These are phyloP conservation scores for Microcyclospora pomicola DNA, from an alignment of 2,329 filamentous ascomycete species.

Conservation along the genomic window DNA sequence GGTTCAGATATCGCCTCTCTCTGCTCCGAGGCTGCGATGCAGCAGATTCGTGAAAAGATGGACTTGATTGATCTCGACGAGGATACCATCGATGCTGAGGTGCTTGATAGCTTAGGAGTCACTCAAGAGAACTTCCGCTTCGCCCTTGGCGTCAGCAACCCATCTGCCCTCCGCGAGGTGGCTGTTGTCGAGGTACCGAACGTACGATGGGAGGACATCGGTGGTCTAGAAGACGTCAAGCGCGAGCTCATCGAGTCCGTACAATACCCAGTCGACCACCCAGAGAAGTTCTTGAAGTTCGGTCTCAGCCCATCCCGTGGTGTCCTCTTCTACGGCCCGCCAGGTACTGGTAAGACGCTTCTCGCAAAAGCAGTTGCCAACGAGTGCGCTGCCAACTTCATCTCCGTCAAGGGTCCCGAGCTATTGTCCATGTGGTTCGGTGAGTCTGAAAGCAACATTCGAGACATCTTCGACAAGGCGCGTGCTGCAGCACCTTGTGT, in stretches of 20 bases:
- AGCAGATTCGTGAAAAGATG: conserved; percentile 99
- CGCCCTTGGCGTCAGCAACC: conserved; percentile 94
- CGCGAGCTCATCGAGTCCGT: conserved; percentile 98
- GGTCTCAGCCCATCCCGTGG: conserved; percentile 93
- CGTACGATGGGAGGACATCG: conserved; percentile 98
- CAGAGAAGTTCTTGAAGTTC: conserved; percentile 99
- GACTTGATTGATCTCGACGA: conserved; percentile 97
- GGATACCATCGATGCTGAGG: conserved; percentile 97
- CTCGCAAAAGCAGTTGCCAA: conserved; percentile 99
- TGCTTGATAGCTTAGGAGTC: conserved; percentile 92
- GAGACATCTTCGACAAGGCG: conserved; percentile 99
- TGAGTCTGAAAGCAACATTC: conserved; percentile 99
- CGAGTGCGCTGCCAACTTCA: conserved; percentile 98
- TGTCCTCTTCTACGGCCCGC: conserved; percentile 97
- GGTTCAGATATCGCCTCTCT: conserved; percentile 97
- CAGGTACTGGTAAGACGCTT: conserved; percentile 99
- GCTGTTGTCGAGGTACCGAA: conserved; percentile 98
- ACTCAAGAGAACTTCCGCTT: conserved; percentile 99
- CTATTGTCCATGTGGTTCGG: conserved; percentile 99
- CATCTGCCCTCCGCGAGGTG: conserved; percentile 94
- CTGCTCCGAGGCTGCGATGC: conserved; percentile 98
- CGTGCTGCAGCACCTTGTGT: conserved; percentile 95
- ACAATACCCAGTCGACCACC: conserved; percentile 97
- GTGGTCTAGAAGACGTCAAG: conserved; percentile 96
- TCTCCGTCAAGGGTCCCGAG: conserved; percentile 97